phyloP scores from a whole-genome alignment of 2,329 filamentous ascomycete genomes.

The Penicillium olsonii region DNA sequence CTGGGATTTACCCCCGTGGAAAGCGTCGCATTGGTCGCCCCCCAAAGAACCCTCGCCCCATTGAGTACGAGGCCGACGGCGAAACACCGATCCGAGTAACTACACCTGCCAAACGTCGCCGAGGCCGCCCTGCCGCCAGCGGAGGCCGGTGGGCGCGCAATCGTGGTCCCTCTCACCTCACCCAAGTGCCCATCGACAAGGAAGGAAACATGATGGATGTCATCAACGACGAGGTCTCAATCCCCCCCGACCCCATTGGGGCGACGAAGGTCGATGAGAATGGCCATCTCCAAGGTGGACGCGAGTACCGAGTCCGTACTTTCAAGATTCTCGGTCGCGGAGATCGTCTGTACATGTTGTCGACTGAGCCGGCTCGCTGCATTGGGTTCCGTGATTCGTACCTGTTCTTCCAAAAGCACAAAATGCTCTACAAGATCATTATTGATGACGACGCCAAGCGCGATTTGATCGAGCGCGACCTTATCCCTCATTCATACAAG shows the following conservation, averaged over 20 bases:
- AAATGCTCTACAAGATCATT: conserved; percentile 95
- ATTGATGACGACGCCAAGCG: conserved; percentile 96
- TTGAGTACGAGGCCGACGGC: conserved; percentile 67
- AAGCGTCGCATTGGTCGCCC: conserved; percentile 79
- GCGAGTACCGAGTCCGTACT: conserved; percentile 92
- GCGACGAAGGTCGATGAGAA: conserved; percentile 91
- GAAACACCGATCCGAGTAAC: conserved; percentile 44
- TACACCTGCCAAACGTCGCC: conserved; percentile 59
- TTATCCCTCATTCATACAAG: conserved; percentile 98
- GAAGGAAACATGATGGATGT: conserved; percentile 92
- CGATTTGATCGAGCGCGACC: conserved; percentile 90
- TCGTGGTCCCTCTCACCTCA: conserved; percentile 73
- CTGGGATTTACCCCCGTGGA: conserved; percentile 61
- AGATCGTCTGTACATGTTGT: conserved; percentile 93
- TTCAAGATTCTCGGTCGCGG: conserved; percentile 87
- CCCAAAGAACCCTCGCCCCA: conserved; percentile 76
- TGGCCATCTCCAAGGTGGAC: conserved; percentile 76
- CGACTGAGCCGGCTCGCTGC: conserved; percentile 93
- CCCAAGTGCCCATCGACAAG: conserved; percentile 84
- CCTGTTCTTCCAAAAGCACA: conserved; percentile 98
- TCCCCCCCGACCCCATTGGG: conserved; percentile 84
- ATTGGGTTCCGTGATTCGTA: conserved; percentile 98
- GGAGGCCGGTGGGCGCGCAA: conserved; percentile 71
- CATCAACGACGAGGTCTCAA: conserved; percentile 83
- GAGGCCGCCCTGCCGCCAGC: conserved; percentile 57